Conservation (phyloP, 441 rosid species). For the Brassica balearica region DNA sequence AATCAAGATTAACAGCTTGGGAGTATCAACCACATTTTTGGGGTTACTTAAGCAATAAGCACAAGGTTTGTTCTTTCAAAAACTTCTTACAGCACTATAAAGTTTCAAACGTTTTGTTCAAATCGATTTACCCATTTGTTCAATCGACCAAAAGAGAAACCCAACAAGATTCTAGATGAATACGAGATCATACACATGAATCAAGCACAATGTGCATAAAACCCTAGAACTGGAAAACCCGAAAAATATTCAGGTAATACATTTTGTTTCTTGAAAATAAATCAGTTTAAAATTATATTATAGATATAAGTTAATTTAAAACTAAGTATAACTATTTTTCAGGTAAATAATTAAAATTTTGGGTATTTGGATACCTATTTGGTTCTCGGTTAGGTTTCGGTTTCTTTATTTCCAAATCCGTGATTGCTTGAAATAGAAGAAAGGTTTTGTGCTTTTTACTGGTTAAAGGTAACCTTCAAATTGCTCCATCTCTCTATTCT, state of each 20-base stretch:
- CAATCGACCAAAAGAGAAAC: not conserved
- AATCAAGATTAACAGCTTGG: too few relatives aligned
- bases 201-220: not conserved
- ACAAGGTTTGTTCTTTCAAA: too few relatives aligned
- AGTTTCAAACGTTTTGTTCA: not conserved
- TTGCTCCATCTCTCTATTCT: constrained; percentile 45
- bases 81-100: not conserved
- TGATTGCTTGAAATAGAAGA: constrained; percentile 32
- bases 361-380: too few relatives aligned
- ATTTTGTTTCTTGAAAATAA: too few relatives aligned
- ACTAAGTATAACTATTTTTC: not conserved
- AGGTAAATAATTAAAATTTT: too few relatives aligned
- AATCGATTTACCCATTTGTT: not conserved
- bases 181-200: not conserved
- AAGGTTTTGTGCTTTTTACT: constrained; percentile 28
- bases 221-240: not conserved
- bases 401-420: constrained; percentile 4
- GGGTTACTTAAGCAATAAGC: too few relatives aligned
- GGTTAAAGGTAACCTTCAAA: constrained; percentile 21
- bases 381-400: not conserved
- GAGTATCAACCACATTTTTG: too few relatives aligned
- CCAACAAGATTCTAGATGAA: not conserved
- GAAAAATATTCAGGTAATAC: too few relatives aligned
- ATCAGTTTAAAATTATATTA: too few relatives aligned
- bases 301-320: too few relatives aligned